Percentiles rank a stretch among this genome's conserved stretches.
These are phyloP conservation scores for Mycena galericulata DNA, from an alignment of 768 basidiomycete species.

Conservation along the genomic window DNA sequence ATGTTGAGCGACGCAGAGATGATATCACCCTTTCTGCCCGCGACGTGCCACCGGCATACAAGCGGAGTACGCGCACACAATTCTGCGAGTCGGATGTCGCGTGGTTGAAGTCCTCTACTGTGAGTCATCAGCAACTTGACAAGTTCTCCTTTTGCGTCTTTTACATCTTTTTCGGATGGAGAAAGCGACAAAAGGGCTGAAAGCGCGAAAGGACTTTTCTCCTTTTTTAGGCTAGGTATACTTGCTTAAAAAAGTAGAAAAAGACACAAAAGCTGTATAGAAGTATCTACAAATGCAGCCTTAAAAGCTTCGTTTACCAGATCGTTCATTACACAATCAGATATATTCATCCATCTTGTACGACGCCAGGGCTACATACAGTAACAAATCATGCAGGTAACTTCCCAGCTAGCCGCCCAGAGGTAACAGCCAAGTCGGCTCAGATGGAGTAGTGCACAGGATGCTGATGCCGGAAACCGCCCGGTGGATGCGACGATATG, in stretches of 20 bases:
- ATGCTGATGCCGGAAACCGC: no score
- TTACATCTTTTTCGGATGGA: not conserved
- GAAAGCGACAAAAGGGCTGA: not conserved
- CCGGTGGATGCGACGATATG: no score
- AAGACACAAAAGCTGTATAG: not conserved
- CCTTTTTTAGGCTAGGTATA: not conserved
- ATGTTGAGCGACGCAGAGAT: constrained; percentile 21
- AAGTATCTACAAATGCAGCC: no score
- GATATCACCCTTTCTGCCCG: constrained; percentile 27
- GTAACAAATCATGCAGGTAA: no score
- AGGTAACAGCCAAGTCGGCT: no score
- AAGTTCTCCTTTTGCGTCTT: not conserved
- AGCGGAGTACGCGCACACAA: constrained; percentile 47
- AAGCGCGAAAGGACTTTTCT: not conserved
- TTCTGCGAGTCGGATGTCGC: constrained; percentile 53
- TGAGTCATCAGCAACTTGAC: constrained; percentile 1
- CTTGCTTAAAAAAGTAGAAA: not conserved
- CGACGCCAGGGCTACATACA: no score
- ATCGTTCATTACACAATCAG: no score
- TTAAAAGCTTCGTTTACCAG: no score
- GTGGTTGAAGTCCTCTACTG: constrained; percentile 41
- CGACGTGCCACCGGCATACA: constrained; percentile 29
- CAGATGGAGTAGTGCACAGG: no score
- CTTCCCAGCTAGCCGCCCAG: no score
- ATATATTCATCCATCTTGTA: no score